Percentiles rank a stretch among this genome's conserved stretches.
Conservation (phyloP, 2,329 filamentous ascomycete genomes). For the Colletotrichum sp. region DNA sequence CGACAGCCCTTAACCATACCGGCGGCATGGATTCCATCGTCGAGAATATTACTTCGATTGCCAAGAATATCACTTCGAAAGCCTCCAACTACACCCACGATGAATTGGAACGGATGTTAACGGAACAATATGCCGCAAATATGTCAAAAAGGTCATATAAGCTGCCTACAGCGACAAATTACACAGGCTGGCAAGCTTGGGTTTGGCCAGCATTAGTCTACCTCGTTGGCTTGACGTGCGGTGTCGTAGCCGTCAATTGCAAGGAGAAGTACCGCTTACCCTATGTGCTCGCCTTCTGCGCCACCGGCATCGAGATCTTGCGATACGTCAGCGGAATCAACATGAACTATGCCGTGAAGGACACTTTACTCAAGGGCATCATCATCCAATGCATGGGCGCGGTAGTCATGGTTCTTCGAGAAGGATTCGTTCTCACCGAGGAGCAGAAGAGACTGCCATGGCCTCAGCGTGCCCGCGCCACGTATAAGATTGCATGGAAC, state of each 20-base stretch:
- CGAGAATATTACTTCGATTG: neutral
- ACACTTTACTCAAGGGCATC: neutral
- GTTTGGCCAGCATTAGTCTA: neutral
- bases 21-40: neutral
- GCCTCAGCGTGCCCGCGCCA: neutral
- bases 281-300: neutral
- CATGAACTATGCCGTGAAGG: neutral
- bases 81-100: neutral
- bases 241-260: neutral
- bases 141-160: neutral
- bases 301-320: neutral
- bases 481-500: constrained; percentile 11
- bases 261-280: neutral
- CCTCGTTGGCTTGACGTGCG: neutral
- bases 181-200: neutral
- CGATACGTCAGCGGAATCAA: neutral
- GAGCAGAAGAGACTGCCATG: constrained; percentile 2
- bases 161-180: neutral
- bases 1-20: neutral
- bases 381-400: neutral
- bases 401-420: constrained; percentile 7
- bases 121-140: neutral
- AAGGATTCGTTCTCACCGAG: constrained; percentile 7
- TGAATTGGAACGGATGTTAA: neutral
- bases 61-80: neutral